Evolutionary conservation across 805 yeast species (phyloP), one percentile per base, ranked within the genome.

Genomic region (Yarrowia alimentaria): DNA sequence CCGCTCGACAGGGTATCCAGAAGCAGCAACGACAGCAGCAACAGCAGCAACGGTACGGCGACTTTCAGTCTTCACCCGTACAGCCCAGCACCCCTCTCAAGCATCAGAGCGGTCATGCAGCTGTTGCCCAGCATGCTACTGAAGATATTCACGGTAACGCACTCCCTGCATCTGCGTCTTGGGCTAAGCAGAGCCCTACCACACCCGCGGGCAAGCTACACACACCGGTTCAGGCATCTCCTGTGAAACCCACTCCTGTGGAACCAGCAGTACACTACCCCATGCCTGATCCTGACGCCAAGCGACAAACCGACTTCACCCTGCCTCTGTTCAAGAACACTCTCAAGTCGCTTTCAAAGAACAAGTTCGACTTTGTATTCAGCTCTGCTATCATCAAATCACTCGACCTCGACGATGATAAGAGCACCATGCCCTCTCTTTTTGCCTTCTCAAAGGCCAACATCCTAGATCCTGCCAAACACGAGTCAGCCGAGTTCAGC

Each of bases 101-200:
- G 11, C 42, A 47, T 33, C 47, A 34, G 53, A 37, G 45, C n/a
- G 53, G 40, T 13, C 53, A 30, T 11, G 34, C 32, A 11, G 52
- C 60, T 24, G 35, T 55, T 13, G 51, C 53, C 7, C 40, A 31
- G 13, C 25, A 26, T 18, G 51, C 30, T 14, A 38, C 53, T 28
- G 55, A 57, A 14, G 56, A 60, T 14, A 56, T 52, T n/a, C 65
- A 62, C 26, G 68, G 65, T 5, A 74, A 78, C 3, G 76, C 81
- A 3, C 72, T 85, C 47, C 93, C 93, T 7, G 75, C 83, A 1
- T 76, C 88, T 14, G 86, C 83, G 1, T 79, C 84, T 4, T 83
- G 90, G 90, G 77, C 81, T 61, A 56, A 60, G 38, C 63, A 56
- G 55, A 57, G 55, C 7, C 53, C 55, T 38, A 59, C 61, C 5